Evolutionary conservation across 1,139 yeast genomes (phyloP).

Genomic region (Candida glucosophila): DNA sequence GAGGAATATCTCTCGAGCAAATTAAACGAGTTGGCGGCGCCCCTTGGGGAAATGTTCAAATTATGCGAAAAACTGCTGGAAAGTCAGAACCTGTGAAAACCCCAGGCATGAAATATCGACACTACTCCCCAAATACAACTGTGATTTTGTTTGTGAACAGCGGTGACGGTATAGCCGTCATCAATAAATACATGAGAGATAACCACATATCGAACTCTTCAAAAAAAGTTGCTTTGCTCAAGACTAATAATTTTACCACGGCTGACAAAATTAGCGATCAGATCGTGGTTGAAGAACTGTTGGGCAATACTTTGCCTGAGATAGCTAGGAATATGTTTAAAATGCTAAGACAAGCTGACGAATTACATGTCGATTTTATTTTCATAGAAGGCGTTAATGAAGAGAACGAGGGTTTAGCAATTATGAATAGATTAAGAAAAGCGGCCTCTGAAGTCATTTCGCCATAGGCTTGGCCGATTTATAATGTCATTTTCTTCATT

Average conservation of each 20-base stretch:
- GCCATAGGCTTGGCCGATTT: too few species aligned
- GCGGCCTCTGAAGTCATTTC: conserved; percentile 70
- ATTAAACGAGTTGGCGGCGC: conserved; percentile 55
- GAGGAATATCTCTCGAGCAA: conserved; percentile 81
- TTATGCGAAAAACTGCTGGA: conserved; percentile 62
- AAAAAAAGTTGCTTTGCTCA: conserved; percentile 40
- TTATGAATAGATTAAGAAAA: conserved; percentile 82
- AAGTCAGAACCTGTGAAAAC: conserved; percentile 71
- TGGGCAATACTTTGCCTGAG: conserved; percentile 53
- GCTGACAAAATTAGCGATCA: conserved; percentile 12
- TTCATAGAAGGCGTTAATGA: conserved; percentile 71
- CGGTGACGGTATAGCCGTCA: conserved; percentile 32
- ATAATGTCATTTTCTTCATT: too few species aligned
- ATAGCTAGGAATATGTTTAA: conserved; percentile 73
- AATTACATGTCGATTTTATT: conserved; percentile 49
- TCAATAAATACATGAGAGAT: conserved; percentile 16
- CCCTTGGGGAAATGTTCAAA: conserved; percentile 51
- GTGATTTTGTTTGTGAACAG: conserved; percentile 61
- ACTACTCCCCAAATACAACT: conserved; percentile 84
- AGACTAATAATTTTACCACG: conserved; percentile 25
- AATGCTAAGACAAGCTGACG: conserved; percentile 65
- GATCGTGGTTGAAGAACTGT: conserved; percentile 28
- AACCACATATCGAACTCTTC: conserved; percentile 8
- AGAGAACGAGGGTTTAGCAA: conserved; percentile 76
- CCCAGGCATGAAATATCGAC: conserved; percentile 97